phyloP scores from a whole-genome alignment of 2,329 filamentous ascomycete genomes.

The Diaporthe nobilis region DNA sequence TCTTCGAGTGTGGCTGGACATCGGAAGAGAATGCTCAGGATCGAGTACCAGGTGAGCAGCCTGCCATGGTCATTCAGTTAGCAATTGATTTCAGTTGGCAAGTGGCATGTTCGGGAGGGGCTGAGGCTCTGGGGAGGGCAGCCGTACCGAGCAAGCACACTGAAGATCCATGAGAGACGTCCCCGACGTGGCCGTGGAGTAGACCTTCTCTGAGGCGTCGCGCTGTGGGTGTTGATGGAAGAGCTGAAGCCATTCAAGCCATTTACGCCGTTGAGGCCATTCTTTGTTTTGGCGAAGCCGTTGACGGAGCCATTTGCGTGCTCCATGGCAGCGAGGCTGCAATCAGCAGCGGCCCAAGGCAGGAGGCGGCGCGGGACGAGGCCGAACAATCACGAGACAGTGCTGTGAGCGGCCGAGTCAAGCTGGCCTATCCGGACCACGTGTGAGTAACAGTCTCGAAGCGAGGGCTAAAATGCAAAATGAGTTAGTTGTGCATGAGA shows the following conservation, averaged over 20 bases:
- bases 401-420: slow-evolving; percentile 8
- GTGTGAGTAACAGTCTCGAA: not conserved
- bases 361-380: slow-evolving; percentile 14
- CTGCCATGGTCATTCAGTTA: slow-evolving; percentile 58
- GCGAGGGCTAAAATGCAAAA: not conserved
- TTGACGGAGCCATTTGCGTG: slow-evolving; percentile 58
- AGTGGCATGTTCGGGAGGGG: slow-evolving; percentile 2
- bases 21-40: slow-evolving; percentile 84
- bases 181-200: slow-evolving; percentile 47
- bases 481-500: slow-evolving; percentile 7
- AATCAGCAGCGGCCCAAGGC: slow-evolving; percentile 37
- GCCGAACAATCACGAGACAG: slow-evolving; percentile 27
- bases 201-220: slow-evolving; percentile 51
- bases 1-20: slow-evolving; percentile 81
- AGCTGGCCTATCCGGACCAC: slow-evolving; percentile 5
- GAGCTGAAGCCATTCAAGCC: slow-evolving; percentile 44
- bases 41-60: slow-evolving; percentile 86
- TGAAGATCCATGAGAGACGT: slow-evolving; percentile 59
- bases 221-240: slow-evolving; percentile 55
- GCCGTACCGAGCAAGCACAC: slow-evolving; percentile 67
- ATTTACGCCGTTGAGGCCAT: slow-evolving; percentile 47
- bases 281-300: slow-evolving; percentile 45
- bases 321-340: slow-evolving; percentile 52
- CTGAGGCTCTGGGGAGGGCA: not conserved
- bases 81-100: slow-evolving; percentile 33